Base-by-base conservation (phyloP, 2,329 filamentous ascomycete species). In the Pestalotiopsis sp. region DNA sequence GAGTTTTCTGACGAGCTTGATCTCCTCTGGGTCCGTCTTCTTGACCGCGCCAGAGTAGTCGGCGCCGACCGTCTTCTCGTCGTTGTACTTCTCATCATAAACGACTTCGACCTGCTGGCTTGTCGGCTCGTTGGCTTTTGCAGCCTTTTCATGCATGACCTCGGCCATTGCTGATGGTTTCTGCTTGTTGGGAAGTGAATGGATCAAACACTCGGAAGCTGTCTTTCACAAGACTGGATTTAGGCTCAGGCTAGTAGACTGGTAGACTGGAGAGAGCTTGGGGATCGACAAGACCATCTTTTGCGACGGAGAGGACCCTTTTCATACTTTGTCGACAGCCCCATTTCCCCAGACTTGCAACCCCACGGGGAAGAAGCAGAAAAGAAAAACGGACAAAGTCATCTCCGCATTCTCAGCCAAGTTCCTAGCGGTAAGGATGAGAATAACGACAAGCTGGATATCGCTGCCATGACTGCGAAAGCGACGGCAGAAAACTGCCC, bases 1-100 rank as follows among this genome's bases (percentile, higher is more conserved):
- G 3, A 81, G 70, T 70, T 81, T 82, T 60, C 77, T 73, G 13
- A 81, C 80, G 11, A 81, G 78, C 0, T 74, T 74, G 66, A 81
- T 80, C 71, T 81, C 79, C 36, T 72, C 74, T 9, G 75, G 72
- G 61, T 74, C 74, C 2, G 75, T 76, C 71, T 81, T 81, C 63
- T 72, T 75, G 3, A 76, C 72, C 0, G 80, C 80, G 3, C 79
- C 78, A 6, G 76, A 79, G 68, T 80, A 79, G 56, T 80, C 78
- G 20, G 39, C 39, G 6, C 17, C 20, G n/a, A 36, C 20, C 17
- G 38, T 14, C 11, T 36, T 39, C 7, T 64, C 62, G 39, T 17
- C 38, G 4, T 27, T n/a, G 23, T 52, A 23, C 11, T 63, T 64
- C 11, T 59, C 27, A 14, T 64, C 62, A 11, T 62, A 62, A 41